Base-by-base conservation (phyloP, 2,329 filamentous ascomycete species). In the Drechslerella dactyloides region DNA sequence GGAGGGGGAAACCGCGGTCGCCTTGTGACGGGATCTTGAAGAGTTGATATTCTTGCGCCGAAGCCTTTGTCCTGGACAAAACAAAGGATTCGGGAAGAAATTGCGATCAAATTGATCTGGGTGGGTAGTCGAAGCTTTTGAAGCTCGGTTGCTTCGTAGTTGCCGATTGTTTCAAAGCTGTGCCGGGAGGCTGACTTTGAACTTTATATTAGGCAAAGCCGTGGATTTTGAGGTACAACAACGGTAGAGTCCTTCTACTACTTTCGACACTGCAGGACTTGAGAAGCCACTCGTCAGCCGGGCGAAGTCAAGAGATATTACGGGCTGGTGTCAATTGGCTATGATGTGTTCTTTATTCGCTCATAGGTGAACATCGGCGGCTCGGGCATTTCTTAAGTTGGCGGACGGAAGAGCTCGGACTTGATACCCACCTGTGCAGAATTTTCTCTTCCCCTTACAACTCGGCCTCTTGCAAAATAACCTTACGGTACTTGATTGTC, bases 11-110 rank as follows among this genome's bases (percentile, higher is more conserved):
- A 70, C 66, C 48, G 40, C 60, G 51, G 50, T 53, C 56, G 66
- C 66, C 66, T 70, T 44, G 66, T 70, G 66, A 70, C 66, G 66
- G 66, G 66, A 70, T 70, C 52, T 62, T 70, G 66, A 42, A 59
- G 7, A 59, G 59, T 60, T 60, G n/a, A 37, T 11, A 54, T 64
- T 70, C 66, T 63, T 58, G 42, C 61, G 54, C 66, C 66, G 66
- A 52, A 46, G 61, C 66, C 66, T 70, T 70, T 70, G 66, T 70
- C 66, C 55, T 27, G 46, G 24, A 48, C 55, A 46, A 70, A 70
- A 70, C 66, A 70, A 70, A 70, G 66, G 66, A 54, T 50, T 54
- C 66, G 66, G 66, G 61, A 63, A 63, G 59, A 64, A 70, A 27
- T 13, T 53, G n/a, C 8, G 42, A 10, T 63, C 27, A 33, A 37